Percentiles rank a stretch among this genome's conserved stretches.
Evolutionary conservation across 192 early-diverging fungal species (phyloP).

Genomic region (Coemansia sp.): DNA sequence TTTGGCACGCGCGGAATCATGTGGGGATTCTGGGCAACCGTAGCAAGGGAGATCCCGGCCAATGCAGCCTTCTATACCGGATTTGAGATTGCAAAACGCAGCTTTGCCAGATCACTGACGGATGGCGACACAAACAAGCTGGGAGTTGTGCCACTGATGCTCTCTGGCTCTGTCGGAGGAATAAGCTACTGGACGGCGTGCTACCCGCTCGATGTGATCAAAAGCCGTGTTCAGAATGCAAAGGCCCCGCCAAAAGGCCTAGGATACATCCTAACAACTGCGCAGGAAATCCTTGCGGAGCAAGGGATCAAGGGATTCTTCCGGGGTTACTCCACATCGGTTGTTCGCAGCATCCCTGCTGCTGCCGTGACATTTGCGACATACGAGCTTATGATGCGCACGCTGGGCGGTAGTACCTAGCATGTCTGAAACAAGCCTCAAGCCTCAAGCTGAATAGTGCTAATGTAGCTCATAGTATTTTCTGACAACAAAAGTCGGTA

Average conservation of each 20-base stretch:
- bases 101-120: slow-evolving; percentile 52
- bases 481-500: no score
- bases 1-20: slow-evolving; percentile 78
- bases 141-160: slow-evolving; percentile 62
- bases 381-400: slow-evolving; percentile 62
- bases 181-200: slow-evolving; percentile 77
- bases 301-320: slow-evolving; percentile 65
- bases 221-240: slow-evolving; percentile 73
- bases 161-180: slow-evolving; percentile 78
- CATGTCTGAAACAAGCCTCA: background rate
- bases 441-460: no score
- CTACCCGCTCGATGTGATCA: slow-evolving; percentile 87
- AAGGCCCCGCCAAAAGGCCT: slow-evolving; percentile 59
- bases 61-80: slow-evolving; percentile 86
- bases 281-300: slow-evolving; percentile 57
- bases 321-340: slow-evolving; percentile 63
- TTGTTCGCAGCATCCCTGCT: slow-evolving; percentile 67
- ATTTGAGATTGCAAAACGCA: slow-evolving; percentile 79
- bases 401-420: slow-evolving; percentile 11
- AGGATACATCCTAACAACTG: slow-evolving; percentile 60
- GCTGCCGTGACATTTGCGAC: slow-evolving; percentile 76
- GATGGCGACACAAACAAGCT: slow-evolving; percentile 55
- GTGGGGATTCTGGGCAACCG: slow-evolving; percentile 80
- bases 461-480: no score
- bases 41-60: slow-evolving; percentile 76